Percentiles rank a stretch among this genome's conserved stretches.
These are phyloP conservation scores for Eimeria brunetti DNA, from an alignment of 169 alveolate species.

Conservation along the genomic window DNA sequence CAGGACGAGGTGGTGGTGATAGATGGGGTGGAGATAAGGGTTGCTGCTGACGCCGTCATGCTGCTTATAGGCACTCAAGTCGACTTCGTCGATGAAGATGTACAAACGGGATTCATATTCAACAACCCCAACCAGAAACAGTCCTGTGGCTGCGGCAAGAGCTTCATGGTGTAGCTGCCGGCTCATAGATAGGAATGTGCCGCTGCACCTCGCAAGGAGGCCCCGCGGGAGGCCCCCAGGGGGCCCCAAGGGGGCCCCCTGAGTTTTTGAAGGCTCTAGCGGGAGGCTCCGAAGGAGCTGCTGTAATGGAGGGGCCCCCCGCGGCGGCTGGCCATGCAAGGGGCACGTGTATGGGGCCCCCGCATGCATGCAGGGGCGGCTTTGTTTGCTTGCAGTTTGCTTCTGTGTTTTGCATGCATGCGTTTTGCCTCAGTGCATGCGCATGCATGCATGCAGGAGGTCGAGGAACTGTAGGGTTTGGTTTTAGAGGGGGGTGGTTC, in stretches of 20 bases:
- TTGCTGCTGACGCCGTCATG: conserved; percentile 80
- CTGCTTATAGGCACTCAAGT: conserved; percentile 78
- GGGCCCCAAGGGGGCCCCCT: too few relatives aligned
- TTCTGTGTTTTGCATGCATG: too few relatives aligned
- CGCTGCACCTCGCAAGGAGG: not conserved
- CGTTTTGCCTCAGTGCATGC: not conserved
- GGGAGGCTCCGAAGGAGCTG: not conserved
- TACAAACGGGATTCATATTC: conserved; percentile 69
- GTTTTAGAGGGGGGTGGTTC: not conserved
- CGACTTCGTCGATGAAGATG: conserved; percentile 79
- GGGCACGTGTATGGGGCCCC: too few relatives aligned
- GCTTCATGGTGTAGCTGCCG: conserved; percentile 64
- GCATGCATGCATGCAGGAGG: not conserved
- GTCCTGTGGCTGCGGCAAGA: conserved; percentile 81
- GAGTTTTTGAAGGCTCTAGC: too few relatives aligned
- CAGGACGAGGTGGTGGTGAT: conserved; percentile 62
- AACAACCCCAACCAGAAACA: conserved; percentile 78
- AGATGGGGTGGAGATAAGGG: conserved; percentile 58
- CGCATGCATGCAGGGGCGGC: not conserved
- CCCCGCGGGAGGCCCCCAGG: not conserved
- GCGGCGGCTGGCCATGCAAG: not conserved
- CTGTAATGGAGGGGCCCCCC: too few relatives aligned
- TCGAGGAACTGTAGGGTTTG: not conserved
- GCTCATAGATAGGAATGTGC: not conserved
- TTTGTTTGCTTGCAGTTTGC: too few relatives aligned